Percentiles rank a stretch among this genome's conserved stretches.
phyloP scores from a whole-genome alignment of 805 yeast genomes.

The Ogataea trehaloabstinens region DNA sequence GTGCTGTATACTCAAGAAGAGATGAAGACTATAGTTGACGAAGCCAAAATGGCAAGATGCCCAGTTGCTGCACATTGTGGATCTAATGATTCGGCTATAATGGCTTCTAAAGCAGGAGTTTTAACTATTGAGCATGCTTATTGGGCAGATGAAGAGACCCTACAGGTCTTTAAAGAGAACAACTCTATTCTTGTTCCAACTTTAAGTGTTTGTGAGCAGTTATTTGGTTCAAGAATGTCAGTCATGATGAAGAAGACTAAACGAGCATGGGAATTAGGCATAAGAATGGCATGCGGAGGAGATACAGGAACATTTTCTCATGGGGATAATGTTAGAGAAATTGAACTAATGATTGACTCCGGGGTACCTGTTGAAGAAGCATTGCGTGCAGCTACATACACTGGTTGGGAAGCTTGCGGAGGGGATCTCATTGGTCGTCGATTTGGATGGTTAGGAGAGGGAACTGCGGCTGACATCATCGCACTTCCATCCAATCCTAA shows the following conservation, averaged over 20 bases:
- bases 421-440: constrained; percentile 22
- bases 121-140: constrained; percentile 27
- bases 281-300: constrained; percentile 28
- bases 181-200: constrained; percentile 27
- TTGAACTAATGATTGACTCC: constrained; percentile 25
- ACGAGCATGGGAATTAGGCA: constrained; percentile 24
- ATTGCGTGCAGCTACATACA: constrained; percentile 20
- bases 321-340: constrained; percentile 29
- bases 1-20: constrained; percentile 27
- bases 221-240: constrained; percentile 21
- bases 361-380: constrained; percentile 25
- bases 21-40: constrained; percentile 26
- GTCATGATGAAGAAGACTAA: constrained; percentile 18
- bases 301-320: constrained; percentile 31
- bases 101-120: constrained; percentile 30
- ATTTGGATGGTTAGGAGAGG: constrained; percentile 26
- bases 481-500: constrained; percentile 25
- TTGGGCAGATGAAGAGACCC: constrained; percentile 24
- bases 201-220: constrained; percentile 21
- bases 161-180: constrained; percentile 17
- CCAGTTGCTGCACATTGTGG: constrained; percentile 31
- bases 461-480: constrained; percentile 26
- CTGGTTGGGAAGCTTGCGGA: constrained; percentile 31
- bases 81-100: constrained; percentile 23
- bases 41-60: constrained; percentile 24